Percentiles rank a stretch among this genome's conserved stretches.
Conservation (phyloP, 768 basidiomycete species). For the Psilocybe cubensis region DNA sequence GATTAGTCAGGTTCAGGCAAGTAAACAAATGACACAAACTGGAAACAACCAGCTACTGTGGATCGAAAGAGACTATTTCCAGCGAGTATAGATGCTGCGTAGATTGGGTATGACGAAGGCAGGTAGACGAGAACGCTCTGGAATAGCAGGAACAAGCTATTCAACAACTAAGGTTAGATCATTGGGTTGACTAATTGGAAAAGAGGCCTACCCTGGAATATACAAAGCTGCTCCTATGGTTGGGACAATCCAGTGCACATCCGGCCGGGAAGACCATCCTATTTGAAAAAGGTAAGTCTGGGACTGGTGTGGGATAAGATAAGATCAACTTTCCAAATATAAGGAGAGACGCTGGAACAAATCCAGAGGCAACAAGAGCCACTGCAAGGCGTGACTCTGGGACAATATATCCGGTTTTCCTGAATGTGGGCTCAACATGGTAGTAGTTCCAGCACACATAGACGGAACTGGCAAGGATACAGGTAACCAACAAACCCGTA, state of each 20-base stretch:
- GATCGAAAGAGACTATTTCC: background rate
- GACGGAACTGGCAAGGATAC: background rate
- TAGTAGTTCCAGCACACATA: background rate
- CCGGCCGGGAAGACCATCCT: background rate
- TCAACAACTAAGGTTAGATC: background rate
- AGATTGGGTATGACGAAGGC: background rate
- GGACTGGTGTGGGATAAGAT: background rate
- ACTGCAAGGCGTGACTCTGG: background rate
- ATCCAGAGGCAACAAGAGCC: background rate
- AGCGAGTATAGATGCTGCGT: background rate
- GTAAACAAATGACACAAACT: background rate
- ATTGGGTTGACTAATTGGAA: background rate
- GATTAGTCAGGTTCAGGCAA: background rate
- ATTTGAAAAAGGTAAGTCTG: background rate
- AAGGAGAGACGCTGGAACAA: background rate
- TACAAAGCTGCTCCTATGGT: background rate
- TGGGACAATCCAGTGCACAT: background rate
- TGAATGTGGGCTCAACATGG: background rate
- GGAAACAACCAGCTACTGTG: background rate
- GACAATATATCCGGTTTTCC: background rate
- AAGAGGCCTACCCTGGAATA: background rate
- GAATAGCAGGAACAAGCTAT: background rate
- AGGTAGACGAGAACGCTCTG: slow-evolving; percentile 1
- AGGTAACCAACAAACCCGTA: background rate
- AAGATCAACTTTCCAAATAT: background rate